Evolutionary conservation across 805 yeast species (phyloP), one percentile per base, ranked within the genome.

Genomic region (Metschnikowia corniflorae): DNA sequence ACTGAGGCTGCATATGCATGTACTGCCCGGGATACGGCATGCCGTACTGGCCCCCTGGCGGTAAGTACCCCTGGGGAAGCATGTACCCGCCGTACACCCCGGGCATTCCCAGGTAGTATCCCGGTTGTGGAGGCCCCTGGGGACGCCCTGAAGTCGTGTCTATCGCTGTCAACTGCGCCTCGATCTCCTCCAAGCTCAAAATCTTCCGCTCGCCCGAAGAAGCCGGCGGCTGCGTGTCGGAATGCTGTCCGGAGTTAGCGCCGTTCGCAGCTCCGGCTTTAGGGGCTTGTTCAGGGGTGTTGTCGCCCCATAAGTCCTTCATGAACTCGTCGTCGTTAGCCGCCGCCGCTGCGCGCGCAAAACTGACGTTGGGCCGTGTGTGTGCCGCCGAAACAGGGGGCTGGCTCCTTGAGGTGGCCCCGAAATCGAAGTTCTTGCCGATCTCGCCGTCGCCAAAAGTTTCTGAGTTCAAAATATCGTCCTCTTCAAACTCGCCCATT

Each of bases 161-260:
- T 38, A 71, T 67, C 5, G 73, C 69, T 41, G 79, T 66, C 55
- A 82, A 67, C 51, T 79, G 86, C 7, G 95, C 86, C 62, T 88
- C 96, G 46, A 88, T 75, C 50, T 88, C 94, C 56, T 84, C 91
- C 57, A 86, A 68, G 8, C 95, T 82, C 49, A 84, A 61, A 16
- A 82, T 71, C 49, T 72, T 73, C 48, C 68, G 68, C 35, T 63
- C 68, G 15, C n/a, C 10, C 12, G 13, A 18, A 31, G 19, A 7
- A n/a, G 25, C 18, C 7, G 20, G 33, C 15, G 9, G 49, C 54
- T 16, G 43, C 58, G 31, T 63, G 63, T 20, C 58, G 27, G 68
- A 75, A 18, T 61, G 74, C 15, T 53, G 57, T 8, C 35, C 31
- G 7, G 17, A n/a, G 10, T 22, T 9, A 7, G 31, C 31, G n/a